Base-by-base conservation (phyloP, 2,329 filamentous ascomycete genomes). In the Phyllosticta ampelicida region DNA sequence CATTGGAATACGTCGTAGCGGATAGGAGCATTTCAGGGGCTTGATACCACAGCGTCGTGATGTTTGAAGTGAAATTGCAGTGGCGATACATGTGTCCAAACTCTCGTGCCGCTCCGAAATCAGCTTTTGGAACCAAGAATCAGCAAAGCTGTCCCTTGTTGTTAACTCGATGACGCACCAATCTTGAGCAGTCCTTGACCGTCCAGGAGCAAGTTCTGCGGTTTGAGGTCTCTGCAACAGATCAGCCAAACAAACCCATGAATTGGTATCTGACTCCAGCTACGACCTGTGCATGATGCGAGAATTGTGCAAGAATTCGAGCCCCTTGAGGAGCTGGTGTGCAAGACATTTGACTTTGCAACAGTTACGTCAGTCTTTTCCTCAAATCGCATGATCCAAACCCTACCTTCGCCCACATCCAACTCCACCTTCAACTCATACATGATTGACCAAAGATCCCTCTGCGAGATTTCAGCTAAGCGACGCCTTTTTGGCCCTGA, bases 41-140 rank as follows among this genome's bases (percentile, higher is more conserved):
- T 9, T 60, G 61, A 50, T 63, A 62, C 59, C 59, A 62, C 48
- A 62, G 60, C 11, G 62, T 63, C 21, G 59, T 55, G 19, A 63
- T 60, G 53, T 67, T 65, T 11, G 70, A 68, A 8, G 70, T 71
- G 29, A 72, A 59, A 20, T 69, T 70, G n/a, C 69, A 65, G 20
- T 58, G 59, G n/a, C 64, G 65, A 59, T 65, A n/a, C n/a, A n/a
- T n/a, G n/a, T n/a, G 3, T 26, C 23, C 23, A 8, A 26, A 71
- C 51, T 67, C 66, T 18, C 70, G 65, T 26, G 70, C 68, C 63
- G 71, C 66, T 23, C 70, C 70, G 53, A 72, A 72, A 57, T 72
- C 70, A 20, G 60, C 60, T 61, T 19, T 21, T 18, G n/a, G 49
- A 65, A 54, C 23, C 56, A n/a, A 55, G 61, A 19, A 3, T 26